Evolutionary conservation across 1,139 yeast species (phyloP), one percentile per base, ranked within the genome.

Genomic region (Pichia sp.): DNA sequence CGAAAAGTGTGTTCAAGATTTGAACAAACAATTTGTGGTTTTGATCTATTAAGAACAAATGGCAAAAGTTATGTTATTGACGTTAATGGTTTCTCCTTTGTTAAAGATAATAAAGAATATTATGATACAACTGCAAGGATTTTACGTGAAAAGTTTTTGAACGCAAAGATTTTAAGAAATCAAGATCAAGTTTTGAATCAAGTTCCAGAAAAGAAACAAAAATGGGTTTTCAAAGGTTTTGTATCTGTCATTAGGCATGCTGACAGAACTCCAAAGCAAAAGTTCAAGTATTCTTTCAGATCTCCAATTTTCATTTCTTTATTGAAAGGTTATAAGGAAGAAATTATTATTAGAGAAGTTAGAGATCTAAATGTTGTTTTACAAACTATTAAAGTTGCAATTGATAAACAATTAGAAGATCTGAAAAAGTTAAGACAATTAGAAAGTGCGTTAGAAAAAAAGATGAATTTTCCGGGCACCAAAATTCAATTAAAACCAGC

Each of bases 261-360:
- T 5, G 99, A 94, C 65, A 80, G 99, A 64, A 94, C 98, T 0
- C 98, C 98, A n/a, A 94, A 94, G 64, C 98, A 94, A 68, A 94
- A 94, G 64, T 88, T 94, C 72, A 94, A 94, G 64, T 94, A 88
- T 66, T 89, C 97, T 0, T 94, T 94, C 71, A 82, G 85, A 58
- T 82, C 95, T 2, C 90, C 89, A 13, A 74, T 88, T 13, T 94
- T 94, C 60, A 82, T 89, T 44, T 87, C 95, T 0, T 69, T 94
- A 46, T 71, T 94, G 56, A 92, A 92, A 65, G 98, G 97, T 1
- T 96, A 92, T 61, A 87, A 84, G 56, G 97, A 89, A 63, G 98
- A 94, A 63, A 97, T 94, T 29, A 92, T 94, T 47, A 89, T 94
- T 46, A 75, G 99, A 55, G 95, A 90, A 47, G 89, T 85, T 41